Evolutionary conservation across 2,329 filamentous ascomycete species (phyloP), one percentile per base, ranked within the genome.

Genomic region (Cytospora piceicola): DNA sequence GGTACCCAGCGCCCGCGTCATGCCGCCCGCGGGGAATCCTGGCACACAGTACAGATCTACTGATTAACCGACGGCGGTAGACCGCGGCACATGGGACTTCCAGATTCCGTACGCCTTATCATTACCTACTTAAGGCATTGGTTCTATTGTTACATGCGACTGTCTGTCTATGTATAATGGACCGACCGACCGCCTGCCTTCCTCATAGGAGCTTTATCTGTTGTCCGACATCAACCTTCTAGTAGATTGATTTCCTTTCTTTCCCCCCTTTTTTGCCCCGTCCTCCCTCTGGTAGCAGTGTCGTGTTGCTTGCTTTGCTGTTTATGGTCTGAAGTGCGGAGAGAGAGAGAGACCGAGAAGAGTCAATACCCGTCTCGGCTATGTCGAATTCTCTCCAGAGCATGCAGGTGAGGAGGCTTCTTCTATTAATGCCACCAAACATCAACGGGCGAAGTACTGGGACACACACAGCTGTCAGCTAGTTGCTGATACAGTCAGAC

Each of bases 401-500:
- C 30, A 56, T 68, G 20, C 63, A 68, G 66, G 66, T 68, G 51
- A 56, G 65, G 29, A 32, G 24, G 11, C 30, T 29, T 14, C 27
- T 32, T n/a, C 3, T 5, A 27, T 22, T 34, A 12, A 7, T 49
- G 22, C 11, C 11, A 22, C 20, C 46, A 14, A 36, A 15, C 34
- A 36, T 15, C 34, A 15, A 24, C 4, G n/a, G 22, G n/a, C 46
- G 24, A 8, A 8, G 4, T 49, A 24, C 46, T 49, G 46, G 46
- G 20, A 11, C 17, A 49, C 11, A 4, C 46, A 22, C 14, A 24
- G 4, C 11, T 15, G 34, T 12, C 34, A 36, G 46, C n/a, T 20
- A 49, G 46, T n/a, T 46, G 53, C 60, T 63, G 36, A 63, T 42
- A 34, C 29, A 42, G 66, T 52, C 73, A 94, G 66, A 53, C 73